phyloP scores from a whole-genome alignment of 768 basidiomycete species.

The Mycena vulgaris region DNA sequence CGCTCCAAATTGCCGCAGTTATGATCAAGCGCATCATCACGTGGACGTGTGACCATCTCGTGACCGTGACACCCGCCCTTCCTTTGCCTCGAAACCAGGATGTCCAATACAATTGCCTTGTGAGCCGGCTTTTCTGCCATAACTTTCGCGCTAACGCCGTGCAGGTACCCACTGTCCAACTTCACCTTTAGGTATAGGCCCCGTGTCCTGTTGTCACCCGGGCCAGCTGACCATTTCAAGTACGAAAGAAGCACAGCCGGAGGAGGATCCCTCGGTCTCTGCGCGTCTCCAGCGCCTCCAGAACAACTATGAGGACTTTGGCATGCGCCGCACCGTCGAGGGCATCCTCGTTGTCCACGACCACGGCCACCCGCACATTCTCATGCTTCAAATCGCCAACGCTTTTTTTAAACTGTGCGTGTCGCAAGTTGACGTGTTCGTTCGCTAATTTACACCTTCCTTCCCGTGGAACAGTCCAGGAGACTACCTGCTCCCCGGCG shows the following conservation, averaged over 20 bases:
- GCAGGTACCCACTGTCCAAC: conserved; percentile 88
- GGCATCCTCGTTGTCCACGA: conserved; percentile 93
- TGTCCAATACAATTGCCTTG: conserved; percentile 71
- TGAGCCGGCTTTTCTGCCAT: conserved; percentile 34
- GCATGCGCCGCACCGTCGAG: conserved; percentile 96
- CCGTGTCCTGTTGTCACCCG: conserved; percentile 21
- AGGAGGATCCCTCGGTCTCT: conserved; percentile 97
- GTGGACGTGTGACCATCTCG: background rate
- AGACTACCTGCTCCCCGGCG: conserved; percentile 98
- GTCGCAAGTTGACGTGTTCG: conserved; percentile 20
- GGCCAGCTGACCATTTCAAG: conserved; percentile 55
- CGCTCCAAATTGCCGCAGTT: background rate
- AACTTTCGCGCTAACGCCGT: conserved; percentile 27
- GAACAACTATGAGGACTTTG: conserved; percentile 97
- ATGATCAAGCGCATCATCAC: background rate
- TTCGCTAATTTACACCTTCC: background rate
- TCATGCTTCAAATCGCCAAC: conserved; percentile 98
- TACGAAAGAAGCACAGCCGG: conserved; percentile 96
- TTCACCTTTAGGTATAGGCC: conserved; percentile 86
- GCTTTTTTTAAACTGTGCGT: conserved; percentile 98
- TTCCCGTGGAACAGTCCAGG: conserved; percentile 83
- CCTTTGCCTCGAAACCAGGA: conserved; percentile 39
- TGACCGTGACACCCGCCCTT: background rate
- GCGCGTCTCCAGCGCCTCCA: conserved; percentile 95
- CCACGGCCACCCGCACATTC: conserved; percentile 96